Evolutionary conservation across 2,329 filamentous ascomycete species (phyloP), one percentile per base, ranked within the genome.

Genomic region (Diaporthe sp.): DNA sequence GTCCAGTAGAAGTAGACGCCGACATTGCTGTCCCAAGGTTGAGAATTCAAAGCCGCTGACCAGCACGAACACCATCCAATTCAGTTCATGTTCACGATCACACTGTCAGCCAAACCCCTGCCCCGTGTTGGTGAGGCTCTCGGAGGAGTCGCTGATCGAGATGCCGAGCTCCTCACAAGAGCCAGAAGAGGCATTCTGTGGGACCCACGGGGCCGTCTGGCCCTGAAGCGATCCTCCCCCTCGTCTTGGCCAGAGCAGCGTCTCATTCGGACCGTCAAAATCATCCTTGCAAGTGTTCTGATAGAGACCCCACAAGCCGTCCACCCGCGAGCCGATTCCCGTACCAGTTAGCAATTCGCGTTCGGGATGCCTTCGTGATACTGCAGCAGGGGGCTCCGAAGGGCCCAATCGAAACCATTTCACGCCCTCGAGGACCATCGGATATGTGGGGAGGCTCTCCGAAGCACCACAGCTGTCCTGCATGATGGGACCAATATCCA

Each of bases 291-390:
- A 53, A 68, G 46, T 39, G 15, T 53, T 19, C 46, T 68, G 62
- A 53, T 34, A 39, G 46, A 53, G 46, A 39, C 62, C 46, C 62
- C 62, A 68, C 62, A 68, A 68, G 62, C 62, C 62, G 62, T 37
- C 31, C 44, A 53, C 62, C 62, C 31, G 62, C 46, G 46, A 53
- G 46, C 46, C 62, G 62, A 53, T 68, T 68, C 62, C 46, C 46
- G 31, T 68, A 53, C 19, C n/a, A 68, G 62, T 68, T 53, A 53
- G 62, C 62, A 68, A 3, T 46, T 68, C 62, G 46, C 62, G 62
- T 39, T 68, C 31, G 34, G 19, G 22, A 68, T 68, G 59, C 17
- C 39, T 46, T 65, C 59, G 39, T n/a, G 59, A 65, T 46, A 46
- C 59, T 19, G 59, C 59, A 46, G 46, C 62, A 68, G 62, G 62